A percentile compares a stretch with the other conserved stretches of the same genome.
Evolutionary conservation across 2,329 filamentous ascomycete genomes (phyloP).

Genomic region (Ceratocystis lukuohia): DNA sequence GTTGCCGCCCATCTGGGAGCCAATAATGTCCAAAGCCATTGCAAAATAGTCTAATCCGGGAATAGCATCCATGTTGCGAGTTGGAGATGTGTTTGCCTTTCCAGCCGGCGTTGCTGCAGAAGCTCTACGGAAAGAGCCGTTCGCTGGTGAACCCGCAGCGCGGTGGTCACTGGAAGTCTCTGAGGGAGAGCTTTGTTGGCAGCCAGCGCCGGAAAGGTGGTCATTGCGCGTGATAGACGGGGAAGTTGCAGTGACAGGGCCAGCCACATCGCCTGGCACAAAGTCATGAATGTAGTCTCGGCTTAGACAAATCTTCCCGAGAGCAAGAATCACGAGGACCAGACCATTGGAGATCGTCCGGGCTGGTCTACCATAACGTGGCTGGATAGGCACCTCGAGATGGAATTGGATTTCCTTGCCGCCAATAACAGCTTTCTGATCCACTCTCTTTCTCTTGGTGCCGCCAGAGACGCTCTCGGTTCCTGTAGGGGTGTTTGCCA

Average conservation of each 20-base stretch:
- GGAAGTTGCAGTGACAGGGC: conserved; percentile 10
- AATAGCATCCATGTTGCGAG: conserved; percentile 62
- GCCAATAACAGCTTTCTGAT: background rate
- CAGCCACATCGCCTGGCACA: conserved; percentile 27
- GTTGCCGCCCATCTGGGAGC: conserved; percentile 63
- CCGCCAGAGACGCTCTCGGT: conserved; percentile 22
- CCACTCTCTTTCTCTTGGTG: conserved; percentile 39
- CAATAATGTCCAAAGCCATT: conserved; percentile 73
- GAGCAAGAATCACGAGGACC: conserved; percentile 66
- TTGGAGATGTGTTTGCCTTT: background rate
- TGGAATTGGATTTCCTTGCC: background rate
- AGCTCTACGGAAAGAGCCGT: conserved; percentile 20
- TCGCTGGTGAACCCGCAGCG: conserved; percentile 29
- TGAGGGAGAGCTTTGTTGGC: conserved; percentile 41
- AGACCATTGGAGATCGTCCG: conserved; percentile 68
- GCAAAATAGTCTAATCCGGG: conserved; percentile 86
- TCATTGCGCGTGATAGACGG: conserved; percentile 32
- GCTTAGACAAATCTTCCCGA: conserved; percentile 66
- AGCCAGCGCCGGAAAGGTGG: conserved; percentile 36
- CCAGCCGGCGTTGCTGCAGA: background rate
- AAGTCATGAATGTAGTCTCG: conserved; percentile 44
- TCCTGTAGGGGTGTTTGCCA: conserved; percentile 2
- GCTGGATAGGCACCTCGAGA: conserved; percentile 4
- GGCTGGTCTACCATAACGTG: conserved; percentile 32
- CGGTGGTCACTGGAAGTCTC: conserved; percentile 26